Percentiles rank a stretch among this genome's conserved stretches.
Conservation (phyloP, 2,329 filamentous ascomycete genomes). For the Diaporthe citriasiana region DNA sequence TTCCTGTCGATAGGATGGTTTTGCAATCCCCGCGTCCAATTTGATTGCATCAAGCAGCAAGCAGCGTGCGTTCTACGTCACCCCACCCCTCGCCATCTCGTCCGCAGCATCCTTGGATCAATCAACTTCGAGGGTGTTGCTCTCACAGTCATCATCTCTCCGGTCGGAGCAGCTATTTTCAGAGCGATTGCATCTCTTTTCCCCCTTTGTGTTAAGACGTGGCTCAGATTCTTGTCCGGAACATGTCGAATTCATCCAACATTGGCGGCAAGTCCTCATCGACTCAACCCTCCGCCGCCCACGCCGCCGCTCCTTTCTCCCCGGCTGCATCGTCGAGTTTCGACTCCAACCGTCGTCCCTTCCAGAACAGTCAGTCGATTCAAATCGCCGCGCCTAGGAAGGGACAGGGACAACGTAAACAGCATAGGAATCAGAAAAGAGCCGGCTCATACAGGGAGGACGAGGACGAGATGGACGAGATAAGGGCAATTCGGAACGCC, state of each 20-base stretch:
- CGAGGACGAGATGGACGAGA: conserved; percentile 90
- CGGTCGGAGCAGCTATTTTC: not conserved
- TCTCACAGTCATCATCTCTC: conserved; percentile 4
- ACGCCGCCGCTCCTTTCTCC: conserved; percentile 57
- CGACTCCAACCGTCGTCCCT: conserved; percentile 65
- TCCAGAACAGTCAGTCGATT: conserved; percentile 53
- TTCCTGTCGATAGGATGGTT: not conserved
- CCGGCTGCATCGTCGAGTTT: conserved; percentile 61
- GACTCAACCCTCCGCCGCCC: conserved; percentile 57
- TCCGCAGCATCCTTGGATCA: conserved; percentile 8
- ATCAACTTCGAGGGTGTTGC: conserved; percentile 10
- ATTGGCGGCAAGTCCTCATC: conserved; percentile 66
- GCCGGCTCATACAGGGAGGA: conserved; percentile 72
- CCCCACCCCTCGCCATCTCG: conserved; percentile 15
- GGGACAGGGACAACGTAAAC: conserved; percentile 81
- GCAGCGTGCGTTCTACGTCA: conserved; percentile 26
- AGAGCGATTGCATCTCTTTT: not conserved
- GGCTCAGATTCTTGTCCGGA: conserved; percentile 6
- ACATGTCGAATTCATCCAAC: conserved; percentile 52
- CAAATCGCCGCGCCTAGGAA: conserved; percentile 73
- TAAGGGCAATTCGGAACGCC: conserved; percentile 70
- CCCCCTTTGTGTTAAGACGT: not conserved
- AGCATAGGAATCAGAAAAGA: conserved; percentile 86
- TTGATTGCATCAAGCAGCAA: conserved; percentile 22
- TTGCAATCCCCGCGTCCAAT: conserved; percentile 8